Evolutionary conservation across 2,329 filamentous ascomycete species (phyloP), one percentile per base, ranked within the genome.

Genomic region (Aspergillus novoparasiticus): DNA sequence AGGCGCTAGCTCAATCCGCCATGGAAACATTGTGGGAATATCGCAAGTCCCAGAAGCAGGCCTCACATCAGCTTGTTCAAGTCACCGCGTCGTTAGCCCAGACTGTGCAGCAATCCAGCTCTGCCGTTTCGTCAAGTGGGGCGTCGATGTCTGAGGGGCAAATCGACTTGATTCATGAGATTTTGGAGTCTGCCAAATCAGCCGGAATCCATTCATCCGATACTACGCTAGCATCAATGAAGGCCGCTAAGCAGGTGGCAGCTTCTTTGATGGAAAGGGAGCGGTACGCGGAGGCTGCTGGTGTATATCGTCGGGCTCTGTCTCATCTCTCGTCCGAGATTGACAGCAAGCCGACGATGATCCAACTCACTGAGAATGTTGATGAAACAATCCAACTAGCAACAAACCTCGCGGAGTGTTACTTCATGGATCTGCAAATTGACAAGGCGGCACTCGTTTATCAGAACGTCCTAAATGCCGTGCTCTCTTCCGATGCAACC

Each of bases 381-480:
- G 46, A 51, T n/a, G 57, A 59, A 30, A 59, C 57, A 1, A 23
- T 51, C 2, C 12, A 34, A 9, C 28, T 59, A 6, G 57, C 45
- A 19, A n/a, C 21, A 26, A 51, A 21, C 11, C 45, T 59, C 16
- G 57, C 57, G 10, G 30, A 28, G 1, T 59, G 41, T 59, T 59
- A 59, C 21, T 59, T 59, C 45, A 48, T 39, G 21, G 46, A 46
- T 16, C 32, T 59, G 57, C 43, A 59, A 23, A 28, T 59, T 5
- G 57, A 51, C 11, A 51, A 59, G 30, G 57, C 57, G 1, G 32
- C 57, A 14, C n/a, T 50, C 4, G 45, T 59, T 10, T 59, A 59
- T 39, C 26, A 59, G 11, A 59, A 59, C 26, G 14, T 39, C 11
- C 32, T 59, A 3, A n/a, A 59, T 10, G 30, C 57, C 5, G 28